These are phyloP conservation scores for Mortierella sp. DNA, from an alignment of 371 early-diverging fungal species.

Conservation along the genomic window DNA sequence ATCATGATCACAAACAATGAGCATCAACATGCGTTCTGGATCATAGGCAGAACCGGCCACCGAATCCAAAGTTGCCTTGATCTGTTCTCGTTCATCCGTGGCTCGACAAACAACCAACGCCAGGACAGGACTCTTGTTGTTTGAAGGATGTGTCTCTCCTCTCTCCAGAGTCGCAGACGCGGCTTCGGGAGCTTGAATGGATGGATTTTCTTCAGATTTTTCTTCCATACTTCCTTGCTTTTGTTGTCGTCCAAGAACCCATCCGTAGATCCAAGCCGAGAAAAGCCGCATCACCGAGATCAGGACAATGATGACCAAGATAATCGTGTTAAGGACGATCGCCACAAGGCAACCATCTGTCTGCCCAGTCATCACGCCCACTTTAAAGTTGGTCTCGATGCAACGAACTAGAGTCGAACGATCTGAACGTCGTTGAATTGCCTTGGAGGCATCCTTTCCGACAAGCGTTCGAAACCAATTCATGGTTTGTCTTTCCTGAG, in stretches of 20 bases:
- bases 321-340: conserved; percentile 42
- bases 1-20: conserved; percentile 59
- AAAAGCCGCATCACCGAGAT: conserved; percentile 75
- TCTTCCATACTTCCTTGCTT: conserved; percentile 29
- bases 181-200: conserved; percentile 4
- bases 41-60: conserved; percentile 59
- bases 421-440: conserved; percentile 25
- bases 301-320: conserved; percentile 65
- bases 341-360: conserved; percentile 79
- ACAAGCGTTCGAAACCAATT: conserved; percentile 42
- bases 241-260: conserved; percentile 73
- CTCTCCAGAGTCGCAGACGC: too few species aligned
- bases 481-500: conserved; percentile 25
- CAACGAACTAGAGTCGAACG: conserved; percentile 55
- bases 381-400: conserved; percentile 63
- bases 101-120: conserved; percentile 83
- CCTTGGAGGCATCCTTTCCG: conserved; percentile 52
- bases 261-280: conserved; percentile 81
- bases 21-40: conserved; percentile 57
- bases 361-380: conserved; percentile 75
- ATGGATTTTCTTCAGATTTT: conserved; percentile 53
- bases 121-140: conserved; percentile 25
- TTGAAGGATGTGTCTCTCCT: not conserved
- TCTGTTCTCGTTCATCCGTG: conserved; percentile 18
- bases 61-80: conserved; percentile 60